phyloP scores from a whole-genome alignment of 345 rosid species.

The Ailanthus altissimus region DNA sequence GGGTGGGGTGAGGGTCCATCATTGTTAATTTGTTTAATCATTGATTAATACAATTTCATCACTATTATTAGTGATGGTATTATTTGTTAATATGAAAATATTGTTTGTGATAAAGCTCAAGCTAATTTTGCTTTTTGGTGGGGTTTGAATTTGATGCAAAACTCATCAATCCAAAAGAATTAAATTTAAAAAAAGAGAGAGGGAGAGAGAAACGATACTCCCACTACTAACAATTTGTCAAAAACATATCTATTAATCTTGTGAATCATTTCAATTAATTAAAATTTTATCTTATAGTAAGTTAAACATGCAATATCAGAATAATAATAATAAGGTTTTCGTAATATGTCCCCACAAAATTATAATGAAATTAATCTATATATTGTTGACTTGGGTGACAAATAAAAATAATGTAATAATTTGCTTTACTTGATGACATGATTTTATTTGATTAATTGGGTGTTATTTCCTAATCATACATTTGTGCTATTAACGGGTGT shows the following conservation, averaged over 20 bases:
- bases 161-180: no score
- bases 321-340: background rate
- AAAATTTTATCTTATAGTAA: background rate
- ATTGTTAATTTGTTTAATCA: background rate
- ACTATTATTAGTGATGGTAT: background rate
- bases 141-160: no score
- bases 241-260: background rate
- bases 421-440: no score
- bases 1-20: background rate
- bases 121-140: no score
- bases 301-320: background rate
- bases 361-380: slow-evolving; percentile 1
- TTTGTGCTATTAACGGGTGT: no score
- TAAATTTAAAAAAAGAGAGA: no score
- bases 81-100: background rate
- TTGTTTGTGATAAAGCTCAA: no score
- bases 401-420: no score
- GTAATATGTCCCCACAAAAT: background rate
- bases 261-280: background rate
- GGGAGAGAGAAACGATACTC: no score
- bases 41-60: background rate
- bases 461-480: no score
- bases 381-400: background rate
- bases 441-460: no score
- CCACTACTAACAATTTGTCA: no score